Conservation (phyloP, 148 eudicot genomes). For the Nyssa sinensis region DNA sequence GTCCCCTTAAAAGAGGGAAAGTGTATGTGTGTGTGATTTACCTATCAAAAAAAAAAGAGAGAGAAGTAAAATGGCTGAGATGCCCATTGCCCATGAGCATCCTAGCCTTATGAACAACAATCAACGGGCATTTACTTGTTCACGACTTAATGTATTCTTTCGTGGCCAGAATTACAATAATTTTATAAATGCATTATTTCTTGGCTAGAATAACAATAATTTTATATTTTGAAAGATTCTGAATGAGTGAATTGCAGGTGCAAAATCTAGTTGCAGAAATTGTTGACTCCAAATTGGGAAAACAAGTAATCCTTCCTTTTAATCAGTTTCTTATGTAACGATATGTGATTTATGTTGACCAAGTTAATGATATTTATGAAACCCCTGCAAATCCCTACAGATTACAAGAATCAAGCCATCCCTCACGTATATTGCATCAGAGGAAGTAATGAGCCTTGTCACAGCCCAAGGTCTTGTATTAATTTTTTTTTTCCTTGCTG, state of each 20-base stretch:
- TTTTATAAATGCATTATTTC: background rate
- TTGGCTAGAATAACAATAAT: background rate
- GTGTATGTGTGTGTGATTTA: too few species aligned
- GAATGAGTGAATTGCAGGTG: conserved; percentile 49
- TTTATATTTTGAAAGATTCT: background rate
- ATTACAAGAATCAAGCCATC: conserved; percentile 72
- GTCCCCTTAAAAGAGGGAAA: too few species aligned
- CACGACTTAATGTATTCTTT: too few species aligned
- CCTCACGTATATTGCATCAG: conserved; percentile 82
- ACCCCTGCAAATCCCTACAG: conserved; percentile 35
- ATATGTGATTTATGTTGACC: background rate
- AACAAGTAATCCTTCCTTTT: conserved; percentile 58
- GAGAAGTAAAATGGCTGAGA: background rate
- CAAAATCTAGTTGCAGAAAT: conserved; percentile 97
- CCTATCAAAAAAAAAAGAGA: too few species aligned
- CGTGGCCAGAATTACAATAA: background rate
- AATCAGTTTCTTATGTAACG: background rate
- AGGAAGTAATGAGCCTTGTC: conserved; percentile 98
- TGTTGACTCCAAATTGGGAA: conserved; percentile 89
- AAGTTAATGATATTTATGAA: conserved; percentile 5
- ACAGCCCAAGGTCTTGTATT: conserved; percentile 72
- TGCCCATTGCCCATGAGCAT: background rate
- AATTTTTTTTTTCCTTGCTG: background rate
- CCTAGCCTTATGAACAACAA: background rate
- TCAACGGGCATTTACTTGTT: background rate